Evolutionary conservation across 805 yeast species (phyloP).

Genomic region (Metschnikowia kofuensis): DNA sequence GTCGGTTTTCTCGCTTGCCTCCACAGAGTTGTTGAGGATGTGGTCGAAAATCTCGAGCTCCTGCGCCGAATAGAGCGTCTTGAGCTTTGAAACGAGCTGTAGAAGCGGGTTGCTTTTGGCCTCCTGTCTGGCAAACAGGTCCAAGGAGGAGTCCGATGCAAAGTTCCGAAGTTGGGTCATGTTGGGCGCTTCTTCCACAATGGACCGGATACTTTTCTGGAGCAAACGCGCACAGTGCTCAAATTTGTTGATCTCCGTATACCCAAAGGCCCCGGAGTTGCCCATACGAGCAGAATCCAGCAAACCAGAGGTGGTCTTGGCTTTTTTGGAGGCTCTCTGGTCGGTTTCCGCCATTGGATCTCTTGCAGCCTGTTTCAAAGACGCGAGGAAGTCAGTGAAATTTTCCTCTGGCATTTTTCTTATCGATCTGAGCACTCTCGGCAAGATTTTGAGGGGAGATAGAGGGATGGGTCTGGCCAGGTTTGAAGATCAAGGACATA

Average conservation of each 20-base stretch:
- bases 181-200: slow-evolving; percentile 55
- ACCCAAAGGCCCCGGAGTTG: slow-evolving; percentile 21
- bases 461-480: neutral
- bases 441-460: neutral
- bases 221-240: slow-evolving; percentile 38
- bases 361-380: slow-evolving; percentile 4
- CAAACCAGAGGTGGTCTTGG: slow-evolving; percentile 2
- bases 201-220: slow-evolving; percentile 41
- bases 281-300: slow-evolving; percentile 1
- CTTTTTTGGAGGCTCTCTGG: slow-evolving; percentile 1
- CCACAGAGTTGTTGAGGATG: slow-evolving; percentile 37
- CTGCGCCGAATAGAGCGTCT: slow-evolving; percentile 48
- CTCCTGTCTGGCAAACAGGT: slow-evolving; percentile 47
- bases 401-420: neutral
- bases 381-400: neutral
- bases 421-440: neutral
- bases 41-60: slow-evolving; percentile 55
- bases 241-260: slow-evolving; percentile 36
- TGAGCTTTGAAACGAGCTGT: slow-evolving; percentile 58
- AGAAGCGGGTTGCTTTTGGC: slow-evolving; percentile 53
- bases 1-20: neutral
- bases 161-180: slow-evolving; percentile 37
- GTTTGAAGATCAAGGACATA: no score
- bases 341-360: neutral
- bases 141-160: slow-evolving; percentile 29